These are phyloP conservation scores for Mycena rebaudengoi DNA, from an alignment of 768 basidiomycete genomes.

Conservation along the genomic window DNA sequence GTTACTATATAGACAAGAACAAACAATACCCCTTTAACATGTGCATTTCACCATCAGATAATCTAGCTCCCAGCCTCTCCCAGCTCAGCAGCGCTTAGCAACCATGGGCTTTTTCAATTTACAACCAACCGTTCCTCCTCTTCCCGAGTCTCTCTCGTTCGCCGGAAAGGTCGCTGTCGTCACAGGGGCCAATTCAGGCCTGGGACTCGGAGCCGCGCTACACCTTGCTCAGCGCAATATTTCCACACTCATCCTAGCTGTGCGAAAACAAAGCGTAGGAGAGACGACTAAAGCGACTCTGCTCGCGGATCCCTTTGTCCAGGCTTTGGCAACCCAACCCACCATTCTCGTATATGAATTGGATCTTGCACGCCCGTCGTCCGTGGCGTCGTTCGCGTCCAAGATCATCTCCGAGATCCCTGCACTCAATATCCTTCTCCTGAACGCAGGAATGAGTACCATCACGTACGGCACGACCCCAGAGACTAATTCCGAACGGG, in stretches of 20 bases:
- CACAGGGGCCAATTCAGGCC: too few species aligned
- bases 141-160: too few species aligned
- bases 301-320: slow-evolving; percentile 26
- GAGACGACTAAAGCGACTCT: slow-evolving; percentile 19
- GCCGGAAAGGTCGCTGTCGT: too few species aligned
- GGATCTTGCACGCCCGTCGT: slow-evolving; percentile 28
- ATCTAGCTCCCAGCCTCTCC: too few species aligned
- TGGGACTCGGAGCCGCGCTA: too few species aligned
- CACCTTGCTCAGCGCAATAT: too few species aligned
- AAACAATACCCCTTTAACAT: too few species aligned
- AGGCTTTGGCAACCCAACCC: background rate
- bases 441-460: slow-evolving; percentile 29
- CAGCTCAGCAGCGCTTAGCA: too few species aligned
- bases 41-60: too few species aligned
- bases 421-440: slow-evolving; percentile 26
- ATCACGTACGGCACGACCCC: slow-evolving; percentile 19
- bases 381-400: slow-evolving; percentile 24
- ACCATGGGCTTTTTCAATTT: too few species aligned
- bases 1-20: too few species aligned
- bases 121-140: too few species aligned
- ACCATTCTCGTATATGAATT: slow-evolving; percentile 27
- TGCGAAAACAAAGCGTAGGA: slow-evolving; percentile 18
- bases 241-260: slow-evolving; percentile 29
- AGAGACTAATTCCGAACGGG: slow-evolving; percentile 20
- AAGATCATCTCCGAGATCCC: slow-evolving; percentile 18